Evolutionary conservation across 108 stramenopile species (phyloP), one percentile per base, ranked within the genome.

Genomic region (Skeletonema marinoi): DNA sequence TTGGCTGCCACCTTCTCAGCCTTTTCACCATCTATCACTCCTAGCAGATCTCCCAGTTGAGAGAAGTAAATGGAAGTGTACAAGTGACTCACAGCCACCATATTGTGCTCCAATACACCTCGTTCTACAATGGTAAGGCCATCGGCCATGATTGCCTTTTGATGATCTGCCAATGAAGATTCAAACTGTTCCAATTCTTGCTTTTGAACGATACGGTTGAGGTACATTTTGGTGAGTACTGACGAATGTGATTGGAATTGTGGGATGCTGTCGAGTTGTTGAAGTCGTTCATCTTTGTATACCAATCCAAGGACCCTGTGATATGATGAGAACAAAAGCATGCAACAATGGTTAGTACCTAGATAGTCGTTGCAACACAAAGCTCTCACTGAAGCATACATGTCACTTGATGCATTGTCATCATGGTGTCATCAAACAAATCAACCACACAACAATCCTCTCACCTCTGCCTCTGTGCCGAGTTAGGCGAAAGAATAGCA

Each of bases 31-130:
- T 78, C 85, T 21, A 98, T 88, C 29, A 82, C 82, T 32, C 88
- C 91, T 61, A 98, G 76, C 25, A 97, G 76, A 25, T 67, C 60
- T 12, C 88, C 96, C 67, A 98, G 74, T 66, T 96, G 91, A 10
- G 68, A 65, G 65, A 98, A 83, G 71, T 89, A 92, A 33, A 98
- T 96, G 58, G 93, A 91, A 2, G 80, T 82, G 78, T 97, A 99
- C 54, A 98, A 65, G 42, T 87, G 89, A 69, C 85, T 78, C 2
- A 93, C 93, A 11, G 97, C 96, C 9, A 97, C 85, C 94, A 98
- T 95, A 72, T 99, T 99, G 89, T 98, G 97, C 82, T 99, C 97
- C 38, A 98, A 81, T 11, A 98, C 95, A 11, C 97, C 96, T 19
- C 93, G 80, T 74, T 99, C 96, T 63, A 97, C 88, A 56, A 98